Conservation (phyloP, 192 early-diverging fungal species). For the Backusella morwellensis region DNA sequence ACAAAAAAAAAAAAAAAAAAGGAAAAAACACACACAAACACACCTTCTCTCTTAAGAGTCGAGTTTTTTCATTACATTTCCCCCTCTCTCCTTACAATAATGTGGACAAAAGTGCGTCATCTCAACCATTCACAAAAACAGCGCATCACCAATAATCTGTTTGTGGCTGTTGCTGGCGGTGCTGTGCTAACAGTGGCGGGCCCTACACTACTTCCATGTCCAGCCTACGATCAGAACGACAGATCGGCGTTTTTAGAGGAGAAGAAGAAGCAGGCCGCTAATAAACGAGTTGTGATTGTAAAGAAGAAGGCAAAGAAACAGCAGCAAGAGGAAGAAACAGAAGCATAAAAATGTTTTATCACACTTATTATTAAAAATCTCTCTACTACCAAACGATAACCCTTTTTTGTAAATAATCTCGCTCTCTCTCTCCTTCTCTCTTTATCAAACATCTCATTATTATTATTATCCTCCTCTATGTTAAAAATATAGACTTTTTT, state of each 20-base stretch:
- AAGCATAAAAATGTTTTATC: neutral
- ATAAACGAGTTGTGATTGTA: conserved; percentile 1
- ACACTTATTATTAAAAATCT: neutral
- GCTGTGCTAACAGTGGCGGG: conserved; percentile 50
- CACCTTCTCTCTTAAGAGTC: too few species aligned
- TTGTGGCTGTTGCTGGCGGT: conserved; percentile 49
- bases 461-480: neutral
- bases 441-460: neutral
- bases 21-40: neutral
- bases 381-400: neutral
- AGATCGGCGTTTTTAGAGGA: conserved; percentile 23
- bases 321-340: neutral
- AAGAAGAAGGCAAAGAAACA: neutral
- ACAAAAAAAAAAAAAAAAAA: neutral
- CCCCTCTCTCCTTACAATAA: neutral
- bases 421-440: neutral
- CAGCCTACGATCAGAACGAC: conserved; percentile 48
- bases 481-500: neutral
- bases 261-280: conserved; percentile 8
- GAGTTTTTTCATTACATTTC: neutral
- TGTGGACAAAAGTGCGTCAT: conserved; percentile 33
- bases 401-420: neutral
- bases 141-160: conserved; percentile 46
- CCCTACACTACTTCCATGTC: conserved; percentile 52
- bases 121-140: conserved; percentile 50